Percentiles rank a stretch among this genome's conserved stretches.
Evolutionary conservation across 306 rosid genomes (phyloP).

Genomic region (Adenanthera pavonina): DNA sequence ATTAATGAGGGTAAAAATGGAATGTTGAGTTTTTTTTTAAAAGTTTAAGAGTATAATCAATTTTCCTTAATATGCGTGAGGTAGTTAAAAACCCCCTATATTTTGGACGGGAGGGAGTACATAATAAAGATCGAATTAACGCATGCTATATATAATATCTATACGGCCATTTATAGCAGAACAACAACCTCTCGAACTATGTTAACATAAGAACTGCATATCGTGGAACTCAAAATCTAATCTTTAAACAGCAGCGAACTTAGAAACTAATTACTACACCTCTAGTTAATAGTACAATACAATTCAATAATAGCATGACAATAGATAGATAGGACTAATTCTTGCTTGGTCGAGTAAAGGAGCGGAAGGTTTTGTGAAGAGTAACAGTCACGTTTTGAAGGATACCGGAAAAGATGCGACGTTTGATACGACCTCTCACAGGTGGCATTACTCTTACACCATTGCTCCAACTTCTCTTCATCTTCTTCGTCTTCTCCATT

Average conservation of each 20-base stretch:
- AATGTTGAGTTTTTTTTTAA: no score
- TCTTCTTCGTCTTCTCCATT: not conserved
- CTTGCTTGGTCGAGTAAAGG: not conserved
- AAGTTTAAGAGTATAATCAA: no score
- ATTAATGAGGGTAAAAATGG: no score
- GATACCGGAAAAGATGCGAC: slow-evolving; percentile 25
- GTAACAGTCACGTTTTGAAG: not conserved
- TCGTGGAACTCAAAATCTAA: not conserved
- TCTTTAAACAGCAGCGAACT: not conserved
- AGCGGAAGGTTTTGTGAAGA: not conserved
- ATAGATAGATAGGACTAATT: not conserved
- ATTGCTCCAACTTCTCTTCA: not conserved
- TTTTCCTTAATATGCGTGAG: no score
- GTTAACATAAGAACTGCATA: not conserved
- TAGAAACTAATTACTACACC: not conserved
- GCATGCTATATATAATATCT: not conserved
- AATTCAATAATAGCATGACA: no score
- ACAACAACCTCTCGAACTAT: not conserved
- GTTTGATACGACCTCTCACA: slow-evolving; percentile 44
- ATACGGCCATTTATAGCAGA: not conserved
- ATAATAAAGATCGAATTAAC: not conserved
- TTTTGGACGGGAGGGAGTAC: no score
- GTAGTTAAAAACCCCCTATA: no score
- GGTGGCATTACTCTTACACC: slow-evolving; percentile 15
- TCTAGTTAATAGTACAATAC: no score